A percentile compares a stretch with the other conserved stretches of the same genome.
Evolutionary conservation across 805 yeast species (phyloP).

Genomic region (Yamadazyma sp.): DNA sequence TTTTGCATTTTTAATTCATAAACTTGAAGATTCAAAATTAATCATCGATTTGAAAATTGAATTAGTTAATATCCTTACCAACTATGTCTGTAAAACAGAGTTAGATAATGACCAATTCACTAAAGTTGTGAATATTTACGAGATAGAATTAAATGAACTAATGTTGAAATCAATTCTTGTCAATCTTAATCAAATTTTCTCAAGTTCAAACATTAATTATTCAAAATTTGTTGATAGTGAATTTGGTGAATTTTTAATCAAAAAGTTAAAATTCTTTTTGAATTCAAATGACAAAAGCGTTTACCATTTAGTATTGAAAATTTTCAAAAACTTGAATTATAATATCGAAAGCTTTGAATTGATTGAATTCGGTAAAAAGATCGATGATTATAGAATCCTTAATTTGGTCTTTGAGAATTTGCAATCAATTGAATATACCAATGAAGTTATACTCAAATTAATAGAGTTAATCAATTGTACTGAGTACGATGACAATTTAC

Average conservation of each 20-base stretch:
- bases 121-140: slow-evolving; percentile 5
- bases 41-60: slow-evolving; percentile 13
- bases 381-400: slow-evolving; percentile 7
- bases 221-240: slow-evolving; percentile 2
- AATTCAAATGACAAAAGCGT: slow-evolving; percentile 9
- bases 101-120: slow-evolving; percentile 1
- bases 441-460: background rate
- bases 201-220: slow-evolving; percentile 7
- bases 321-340: slow-evolving; percentile 9
- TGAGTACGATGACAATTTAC: slow-evolving; percentile 4
- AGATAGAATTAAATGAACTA: slow-evolving; percentile 9
- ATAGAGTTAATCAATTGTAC: slow-evolving; percentile 6
- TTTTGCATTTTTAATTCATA: slow-evolving; percentile 7
- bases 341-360: slow-evolving; percentile 8
- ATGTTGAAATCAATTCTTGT: slow-evolving; percentile 9
- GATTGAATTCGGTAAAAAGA: slow-evolving; percentile 8
- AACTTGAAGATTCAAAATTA: slow-evolving; percentile 11
- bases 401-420: slow-evolving; percentile 11
- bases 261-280: slow-evolving; percentile 8
- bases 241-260: slow-evolving; percentile 5
- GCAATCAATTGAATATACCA: background rate
- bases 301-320: slow-evolving; percentile 9
- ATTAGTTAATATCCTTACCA: slow-evolving; percentile 10
- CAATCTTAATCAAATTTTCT: slow-evolving; percentile 10
- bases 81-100: slow-evolving; percentile 5